Evolutionary conservation across 768 basidiomycete genomes (phyloP), one percentile per base, ranked within the genome.

Genomic region (Russula lepida): DNA sequence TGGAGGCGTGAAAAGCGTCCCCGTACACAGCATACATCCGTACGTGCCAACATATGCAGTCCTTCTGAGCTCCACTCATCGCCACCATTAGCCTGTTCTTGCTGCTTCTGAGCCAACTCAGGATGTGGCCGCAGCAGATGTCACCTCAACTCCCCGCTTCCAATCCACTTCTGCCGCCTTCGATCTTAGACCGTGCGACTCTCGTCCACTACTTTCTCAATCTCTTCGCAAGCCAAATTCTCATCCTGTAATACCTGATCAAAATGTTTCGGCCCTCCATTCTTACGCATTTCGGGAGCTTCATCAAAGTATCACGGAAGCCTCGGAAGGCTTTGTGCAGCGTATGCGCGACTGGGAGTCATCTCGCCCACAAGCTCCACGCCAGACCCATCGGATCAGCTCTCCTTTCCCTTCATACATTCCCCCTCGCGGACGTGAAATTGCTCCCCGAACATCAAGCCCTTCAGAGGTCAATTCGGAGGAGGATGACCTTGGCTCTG

Each of bases 301-400:
- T 41, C 82, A 77, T 47, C 76, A 78, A 67, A 86, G 81, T 63
- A 77, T 89, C 23, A 76, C 77, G 30, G 81, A 86, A 65, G 82
- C 76, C 64, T 85, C 84, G 21, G 86, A 89, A 66, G 81, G 83
- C 7, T 77, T 89, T 51, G 78, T 89, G 13, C 79, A 76, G 58
- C 83, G 84, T 54, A 89, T 89, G 87, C 84, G 84, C 58, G 83
- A 87, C 64, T 85, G 83, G 68, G 87, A 89, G 70, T 72, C 76
- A 52, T 75, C 77, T 27, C 76, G 82, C 58, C 79, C 79, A 21
- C 58, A 56, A 39, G 21, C 73, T 73, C 60, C 73, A 74, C 35
- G 73, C 70, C 54, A 69, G 72, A 15, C 71, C 74, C 58, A 71
- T 71, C 76, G 75, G 46, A 71, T 74, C 56, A 77, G 75, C 54